These are phyloP conservation scores for Fragilariopsis cylindrus DNA, from an alignment of 108 stramenopile species.

Conservation along the genomic window DNA sequence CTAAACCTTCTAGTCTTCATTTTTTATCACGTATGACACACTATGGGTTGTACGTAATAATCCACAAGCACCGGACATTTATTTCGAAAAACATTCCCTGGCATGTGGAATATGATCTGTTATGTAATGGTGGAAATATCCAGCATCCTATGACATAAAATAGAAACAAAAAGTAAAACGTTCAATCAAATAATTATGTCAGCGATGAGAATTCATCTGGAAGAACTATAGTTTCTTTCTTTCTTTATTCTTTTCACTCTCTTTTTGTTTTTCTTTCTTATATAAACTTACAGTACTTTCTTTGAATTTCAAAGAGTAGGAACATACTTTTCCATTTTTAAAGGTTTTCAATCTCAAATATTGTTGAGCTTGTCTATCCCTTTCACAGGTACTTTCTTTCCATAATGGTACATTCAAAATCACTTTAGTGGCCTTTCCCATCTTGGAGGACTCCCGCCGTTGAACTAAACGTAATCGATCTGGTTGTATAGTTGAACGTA, in stretches of 20 bases:
- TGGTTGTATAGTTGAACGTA: conserved; percentile 28
- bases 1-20: no score
- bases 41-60: no score
- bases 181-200: no score
- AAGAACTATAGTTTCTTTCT: no score
- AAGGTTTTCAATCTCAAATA: conserved; percentile 29
- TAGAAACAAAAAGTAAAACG: no score
- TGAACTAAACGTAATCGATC: conserved; percentile 59
- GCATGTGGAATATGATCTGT: background rate
- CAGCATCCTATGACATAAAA: background rate
- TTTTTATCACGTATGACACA: no score
- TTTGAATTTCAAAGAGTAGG: conserved; percentile 31
- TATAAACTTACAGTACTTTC: background rate
- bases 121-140: conserved; percentile 10
- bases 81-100: background rate
- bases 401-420: conserved; percentile 64
- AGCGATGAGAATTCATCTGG: no score
- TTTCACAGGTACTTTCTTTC: conserved; percentile 34
- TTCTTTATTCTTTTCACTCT: no score
- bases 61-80: no score
- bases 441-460: conserved; percentile 59
- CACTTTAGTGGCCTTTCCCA: conserved; percentile 57
- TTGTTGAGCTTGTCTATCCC: conserved; percentile 18
- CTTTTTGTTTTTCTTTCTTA: no score
- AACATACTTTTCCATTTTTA: conserved; percentile 8